Evolutionary conservation across 352 stramenopile genomes (phyloP).

Genomic region (Phytophthora cryptogea): DNA sequence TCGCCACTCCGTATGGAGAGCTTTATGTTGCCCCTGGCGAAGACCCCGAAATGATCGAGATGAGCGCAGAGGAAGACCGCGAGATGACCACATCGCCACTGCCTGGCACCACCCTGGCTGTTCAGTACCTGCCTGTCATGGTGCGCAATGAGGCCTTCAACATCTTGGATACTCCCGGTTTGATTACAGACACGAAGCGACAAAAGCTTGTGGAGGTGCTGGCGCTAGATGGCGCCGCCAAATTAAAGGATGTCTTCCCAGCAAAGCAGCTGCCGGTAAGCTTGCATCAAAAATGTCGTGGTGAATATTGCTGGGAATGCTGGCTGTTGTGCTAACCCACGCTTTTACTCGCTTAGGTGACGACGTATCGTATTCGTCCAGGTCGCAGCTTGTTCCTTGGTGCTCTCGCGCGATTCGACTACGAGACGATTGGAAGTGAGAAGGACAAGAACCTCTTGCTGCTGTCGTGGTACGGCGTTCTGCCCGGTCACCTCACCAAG

Average conservation of each 20-base stretch:
- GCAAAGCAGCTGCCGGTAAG: slow-evolving; percentile 72
- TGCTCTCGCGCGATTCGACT: slow-evolving; percentile 78
- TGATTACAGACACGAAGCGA: slow-evolving; percentile 79
- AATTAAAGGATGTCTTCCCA: slow-evolving; percentile 81
- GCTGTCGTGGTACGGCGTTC: slow-evolving; percentile 82
- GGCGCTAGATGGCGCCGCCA: slow-evolving; percentile 59
- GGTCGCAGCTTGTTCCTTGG: slow-evolving; percentile 82
- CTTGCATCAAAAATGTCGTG: not conserved
- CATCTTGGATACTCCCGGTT: slow-evolving; percentile 76
- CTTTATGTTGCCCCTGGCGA: slow-evolving; percentile 62
- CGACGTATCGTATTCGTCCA: slow-evolving; percentile 66
- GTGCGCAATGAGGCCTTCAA: slow-evolving; percentile 84
- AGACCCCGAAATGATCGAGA: slow-evolving; percentile 71
- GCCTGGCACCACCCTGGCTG: slow-evolving; percentile 89
- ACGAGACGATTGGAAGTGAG: slow-evolving; percentile 46
- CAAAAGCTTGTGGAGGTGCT: slow-evolving; percentile 83
- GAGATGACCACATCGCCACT: slow-evolving; percentile 91
- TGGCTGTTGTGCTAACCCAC: not conserved
- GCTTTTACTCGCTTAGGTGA: slow-evolving; percentile 43
- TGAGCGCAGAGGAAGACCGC: slow-evolving; percentile 61
- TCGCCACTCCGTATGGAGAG: slow-evolving; percentile 36
- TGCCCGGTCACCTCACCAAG: slow-evolving; percentile 82
- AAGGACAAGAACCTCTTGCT: slow-evolving; percentile 67
- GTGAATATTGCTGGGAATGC: not conserved
- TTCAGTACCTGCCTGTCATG: slow-evolving; percentile 80